A percentile compares a stretch with the other conserved stretches of the same genome.
phyloP scores from a whole-genome alignment of 306 rosid species.

The Begonia masoniana region DNA sequence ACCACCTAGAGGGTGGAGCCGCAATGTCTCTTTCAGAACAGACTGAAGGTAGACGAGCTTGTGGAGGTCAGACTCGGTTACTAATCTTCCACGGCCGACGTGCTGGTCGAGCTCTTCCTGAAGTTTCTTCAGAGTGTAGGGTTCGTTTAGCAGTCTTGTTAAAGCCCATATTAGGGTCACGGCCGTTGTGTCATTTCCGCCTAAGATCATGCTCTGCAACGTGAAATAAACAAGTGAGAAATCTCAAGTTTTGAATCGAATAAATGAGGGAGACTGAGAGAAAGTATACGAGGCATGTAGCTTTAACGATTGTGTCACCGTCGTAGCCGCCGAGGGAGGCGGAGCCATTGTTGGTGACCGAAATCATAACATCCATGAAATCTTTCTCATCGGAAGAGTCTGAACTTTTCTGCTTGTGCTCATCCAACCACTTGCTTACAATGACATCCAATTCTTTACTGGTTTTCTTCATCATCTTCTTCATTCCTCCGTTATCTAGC shows the following conservation, averaged over 20 bases:
- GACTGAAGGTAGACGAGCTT: slow-evolving; percentile 25
- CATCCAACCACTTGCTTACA: slow-evolving; percentile 31
- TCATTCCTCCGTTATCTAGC: slow-evolving; percentile 40
- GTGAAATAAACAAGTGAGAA: background rate
- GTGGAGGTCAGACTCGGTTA: slow-evolving; percentile 13
- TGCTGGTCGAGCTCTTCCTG: slow-evolving; percentile 17
- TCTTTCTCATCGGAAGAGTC: slow-evolving; percentile 10
- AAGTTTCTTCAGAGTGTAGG: slow-evolving; percentile 10
- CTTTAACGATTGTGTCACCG: slow-evolving; percentile 31
- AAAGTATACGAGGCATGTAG: slow-evolving; percentile 35
- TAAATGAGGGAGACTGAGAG: no score
- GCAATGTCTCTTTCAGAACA: slow-evolving; percentile 14
- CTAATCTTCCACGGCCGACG: slow-evolving; percentile 19
- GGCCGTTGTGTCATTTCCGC: slow-evolving; percentile 20
- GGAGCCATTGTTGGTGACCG: slow-evolving; percentile 12
- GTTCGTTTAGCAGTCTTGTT: slow-evolving; percentile 11
- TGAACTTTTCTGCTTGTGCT: slow-evolving; percentile 27
- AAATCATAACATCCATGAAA: slow-evolving; percentile 52
- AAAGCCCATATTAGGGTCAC: slow-evolving; percentile 15
- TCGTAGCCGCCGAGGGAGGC: slow-evolving; percentile 22
- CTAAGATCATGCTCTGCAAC: slow-evolving; percentile 14
- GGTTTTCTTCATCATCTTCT: slow-evolving; percentile 46
- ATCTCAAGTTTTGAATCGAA: background rate
- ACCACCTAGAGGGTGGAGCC: slow-evolving; percentile 18
- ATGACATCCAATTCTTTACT: slow-evolving; percentile 36